phyloP scores from a whole-genome alignment of 805 yeast genomes.

The Wickerhamiella spandovensis region DNA sequence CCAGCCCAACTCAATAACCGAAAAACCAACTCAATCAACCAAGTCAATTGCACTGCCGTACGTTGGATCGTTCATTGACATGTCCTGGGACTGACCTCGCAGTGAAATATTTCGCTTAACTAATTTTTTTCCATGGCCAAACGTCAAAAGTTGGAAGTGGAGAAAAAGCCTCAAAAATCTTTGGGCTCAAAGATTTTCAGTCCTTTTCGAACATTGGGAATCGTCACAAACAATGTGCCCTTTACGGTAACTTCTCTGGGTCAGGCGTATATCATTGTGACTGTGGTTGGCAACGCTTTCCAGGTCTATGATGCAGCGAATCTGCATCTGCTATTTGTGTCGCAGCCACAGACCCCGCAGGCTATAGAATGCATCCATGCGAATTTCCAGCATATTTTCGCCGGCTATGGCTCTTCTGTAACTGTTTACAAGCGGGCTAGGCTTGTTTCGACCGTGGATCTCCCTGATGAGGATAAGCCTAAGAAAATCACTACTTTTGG shows the following conservation, averaged over 20 bases:
- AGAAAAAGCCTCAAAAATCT: background rate
- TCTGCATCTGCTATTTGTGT: constrained; percentile 71
- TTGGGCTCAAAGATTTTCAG: constrained; percentile 8
- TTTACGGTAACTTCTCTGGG: constrained; percentile 85
- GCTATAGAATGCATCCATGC: constrained; percentile 62
- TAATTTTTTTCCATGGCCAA: constrained; percentile 4
- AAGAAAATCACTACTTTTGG: constrained; percentile 56
- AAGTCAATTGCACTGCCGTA: too few species aligned
- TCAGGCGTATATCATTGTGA: constrained; percentile 70
- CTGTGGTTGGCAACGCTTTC: constrained; percentile 79
- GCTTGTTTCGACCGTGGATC: constrained; percentile 32
- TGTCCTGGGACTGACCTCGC: too few species aligned
- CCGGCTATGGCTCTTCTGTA: constrained; percentile 54
- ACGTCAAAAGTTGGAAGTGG: constrained; percentile 1
- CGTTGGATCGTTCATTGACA: too few species aligned
- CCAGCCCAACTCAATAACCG: too few species aligned
- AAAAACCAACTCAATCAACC: too few species aligned
- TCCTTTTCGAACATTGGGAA: constrained; percentile 41
- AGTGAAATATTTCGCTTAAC: background rate
- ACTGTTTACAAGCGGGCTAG: constrained; percentile 78
- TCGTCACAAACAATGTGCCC: constrained; percentile 76
- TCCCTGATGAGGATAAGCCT: constrained; percentile 29
- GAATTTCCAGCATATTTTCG: constrained; percentile 74
- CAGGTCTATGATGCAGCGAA: constrained; percentile 86
- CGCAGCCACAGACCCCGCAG: constrained; percentile 59